Evolutionary conservation across 768 basidiomycete species (phyloP), one percentile per base, ranked within the genome.

Genomic region (Lanmaoa pseudosensibilis): DNA sequence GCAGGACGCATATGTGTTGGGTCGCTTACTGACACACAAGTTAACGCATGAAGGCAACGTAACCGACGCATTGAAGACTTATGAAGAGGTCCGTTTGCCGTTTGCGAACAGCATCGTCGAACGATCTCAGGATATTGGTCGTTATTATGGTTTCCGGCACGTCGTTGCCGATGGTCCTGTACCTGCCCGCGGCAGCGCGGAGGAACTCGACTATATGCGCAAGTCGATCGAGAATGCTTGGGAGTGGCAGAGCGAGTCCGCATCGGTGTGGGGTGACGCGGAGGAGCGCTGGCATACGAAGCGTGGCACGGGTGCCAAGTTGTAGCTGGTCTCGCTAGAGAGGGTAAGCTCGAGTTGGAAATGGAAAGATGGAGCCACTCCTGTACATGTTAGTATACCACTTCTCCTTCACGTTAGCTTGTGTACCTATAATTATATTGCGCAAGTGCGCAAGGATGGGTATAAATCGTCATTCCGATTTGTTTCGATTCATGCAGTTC

Each of bases 61-160:
- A 1, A 11, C 50, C 0, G 39, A 61, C 5, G 73, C 72, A 5
- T 59, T 77, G 19, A 61, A 64, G 27, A 61, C 52, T 18, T 78
- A 75, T 54, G 69, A 77, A 54, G 44, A 61, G 10, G 53, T 70
- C 11, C 69, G 76, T 15, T 62, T 70, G 9, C 69, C 75, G 15
- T 67, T 71, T 40, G 59, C 67, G 7, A 67, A 72, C 30, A 15
- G 23, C 13, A 44, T 75, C 37, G 57, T 61, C 21, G 37, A 54
- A 27, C 52, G 43, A 16, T 67, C 70, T 5, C 50, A 47, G 19
- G 38, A 59, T n/a, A 48, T 57, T 0, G 73, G 73, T 2, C 25
- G 55, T 18, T 52, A 69, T 52, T 72, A 65, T 44, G 52, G 60
- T 34, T 67, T 73, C 40, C 44, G 44, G 2, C 45, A 44, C 3